Conservation (phyloP, 257 asterid species). For the Ophiorrhiza pumila region DNA sequence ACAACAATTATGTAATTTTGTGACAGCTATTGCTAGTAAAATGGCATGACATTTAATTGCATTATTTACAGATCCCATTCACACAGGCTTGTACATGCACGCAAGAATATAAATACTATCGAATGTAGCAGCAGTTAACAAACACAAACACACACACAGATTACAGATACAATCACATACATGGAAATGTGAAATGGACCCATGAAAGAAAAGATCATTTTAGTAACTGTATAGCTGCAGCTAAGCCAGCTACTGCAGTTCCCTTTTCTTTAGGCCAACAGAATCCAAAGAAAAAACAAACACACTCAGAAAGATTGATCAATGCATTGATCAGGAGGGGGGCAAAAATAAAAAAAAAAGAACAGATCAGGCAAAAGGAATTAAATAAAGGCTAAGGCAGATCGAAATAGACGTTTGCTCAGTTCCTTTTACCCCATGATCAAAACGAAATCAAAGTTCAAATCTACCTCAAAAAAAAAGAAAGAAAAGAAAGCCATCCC, state of each 20-base stretch:
- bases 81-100: not conserved
- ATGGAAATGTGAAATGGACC: not conserved
- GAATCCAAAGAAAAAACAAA: not conserved
- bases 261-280: not conserved
- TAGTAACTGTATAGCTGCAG: not conserved
- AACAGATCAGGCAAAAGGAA: no score
- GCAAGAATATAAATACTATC: not conserved
- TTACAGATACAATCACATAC: no score
- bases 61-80: not conserved
- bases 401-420: constrained; percentile 16
- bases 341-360: no score
- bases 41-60: no score
- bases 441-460: not conserved
- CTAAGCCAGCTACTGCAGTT: not conserved
- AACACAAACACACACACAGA: not conserved
- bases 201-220: not conserved
- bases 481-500: not conserved
- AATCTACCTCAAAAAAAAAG: not conserved
- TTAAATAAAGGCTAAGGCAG: constrained; percentile 25
- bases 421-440: constrained; percentile 5
- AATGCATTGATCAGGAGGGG: no score
- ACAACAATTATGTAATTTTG: no score
- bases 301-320: constrained; percentile 21
- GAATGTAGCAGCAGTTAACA: not conserved
- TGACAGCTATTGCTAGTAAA: no score